Conservation (phyloP, 441 rosid genomes). For the Populus tomentosa region DNA sequence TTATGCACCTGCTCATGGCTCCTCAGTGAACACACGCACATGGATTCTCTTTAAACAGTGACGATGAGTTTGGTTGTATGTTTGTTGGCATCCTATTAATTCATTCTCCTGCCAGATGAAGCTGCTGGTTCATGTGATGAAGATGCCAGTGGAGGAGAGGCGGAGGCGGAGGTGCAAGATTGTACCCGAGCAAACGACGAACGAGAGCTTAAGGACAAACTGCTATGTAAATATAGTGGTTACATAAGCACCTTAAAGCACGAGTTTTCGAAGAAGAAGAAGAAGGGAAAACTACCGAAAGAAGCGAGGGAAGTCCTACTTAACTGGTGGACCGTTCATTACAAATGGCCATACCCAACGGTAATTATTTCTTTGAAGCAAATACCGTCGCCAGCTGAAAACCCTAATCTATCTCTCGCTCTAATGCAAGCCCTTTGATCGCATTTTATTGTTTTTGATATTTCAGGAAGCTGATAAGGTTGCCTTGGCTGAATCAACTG, state of each 20-base stretch:
- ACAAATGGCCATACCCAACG: slow-evolving; percentile 76
- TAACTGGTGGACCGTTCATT: slow-evolving; percentile 62
- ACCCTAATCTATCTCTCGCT: no score
- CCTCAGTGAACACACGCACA: no score
- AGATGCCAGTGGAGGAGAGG: slow-evolving; percentile 43
- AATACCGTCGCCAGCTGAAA: no score
- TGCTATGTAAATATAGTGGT: slow-evolving; percentile 46
- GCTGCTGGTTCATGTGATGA: slow-evolving; percentile 40
- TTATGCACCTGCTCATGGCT: no score
- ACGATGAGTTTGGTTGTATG: no score
- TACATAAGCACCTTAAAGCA: slow-evolving; percentile 45
- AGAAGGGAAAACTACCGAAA: slow-evolving; percentile 56
- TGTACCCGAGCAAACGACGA: slow-evolving; percentile 25
- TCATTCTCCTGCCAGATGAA: slow-evolving; percentile 27
- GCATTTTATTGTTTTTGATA: not conserved
- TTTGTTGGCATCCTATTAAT: no score
- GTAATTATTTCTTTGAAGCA: slow-evolving; percentile 24
- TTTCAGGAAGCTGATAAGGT: slow-evolving; percentile 55
- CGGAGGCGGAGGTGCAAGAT: slow-evolving; percentile 31
- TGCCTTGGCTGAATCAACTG: slow-evolving; percentile 43
- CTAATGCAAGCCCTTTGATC: not conserved
- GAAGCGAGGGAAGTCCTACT: slow-evolving; percentile 49
- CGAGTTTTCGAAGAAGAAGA: slow-evolving; percentile 58
- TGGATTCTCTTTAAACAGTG: no score
- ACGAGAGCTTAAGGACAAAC: slow-evolving; percentile 43